A percentile compares a stretch with the other conserved stretches of the same genome.
Conservation (phyloP, 495 filamentous ascomycete genomes). For the Penicillium fimorum region DNA sequence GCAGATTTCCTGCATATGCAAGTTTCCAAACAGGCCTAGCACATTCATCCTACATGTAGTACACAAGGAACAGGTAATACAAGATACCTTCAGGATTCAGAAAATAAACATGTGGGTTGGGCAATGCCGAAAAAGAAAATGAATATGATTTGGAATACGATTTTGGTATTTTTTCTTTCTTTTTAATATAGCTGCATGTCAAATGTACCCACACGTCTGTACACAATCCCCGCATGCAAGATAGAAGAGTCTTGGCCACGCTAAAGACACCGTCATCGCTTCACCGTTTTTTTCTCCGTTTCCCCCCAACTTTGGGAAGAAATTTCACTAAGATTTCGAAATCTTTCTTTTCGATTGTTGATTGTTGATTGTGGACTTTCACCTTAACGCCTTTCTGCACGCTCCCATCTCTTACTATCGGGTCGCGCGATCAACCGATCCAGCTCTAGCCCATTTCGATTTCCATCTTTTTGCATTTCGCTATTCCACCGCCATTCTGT, state of each 20-base stretch:
- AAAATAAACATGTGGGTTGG: neutral
- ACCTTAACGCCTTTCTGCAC: conserved; percentile 8
- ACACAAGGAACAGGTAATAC: conserved; percentile 10
- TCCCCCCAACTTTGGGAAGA: conserved; percentile 4
- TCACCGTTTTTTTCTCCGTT: conserved; percentile 21
- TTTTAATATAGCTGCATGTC: neutral
- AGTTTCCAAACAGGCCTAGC: neutral
- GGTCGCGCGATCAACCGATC: conserved; percentile 32
- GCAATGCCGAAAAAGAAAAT: neutral
- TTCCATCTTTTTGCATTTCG: conserved; percentile 10
- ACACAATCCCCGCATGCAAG: conserved; percentile 22
- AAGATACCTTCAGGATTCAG: neutral
- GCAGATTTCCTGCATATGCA: conserved; percentile 11
- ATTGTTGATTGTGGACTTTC: neutral
- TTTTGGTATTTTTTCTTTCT: neutral
- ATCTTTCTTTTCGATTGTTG: neutral
- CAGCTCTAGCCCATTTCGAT: conserved; percentile 13
- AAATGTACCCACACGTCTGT: neutral
- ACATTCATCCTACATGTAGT: neutral
- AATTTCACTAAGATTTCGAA: neutral
- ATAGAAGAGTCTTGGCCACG: conserved; percentile 24
- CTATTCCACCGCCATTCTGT: conserved; percentile 17
- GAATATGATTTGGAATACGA: neutral
- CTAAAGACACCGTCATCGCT: conserved; percentile 25
- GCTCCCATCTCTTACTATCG: conserved; percentile 17